Percentiles rank a stretch among this genome's conserved stretches.
Evolutionary conservation across 2,329 filamentous ascomycete genomes (phyloP).

Genomic region (Mollisia scopiformis): DNA sequence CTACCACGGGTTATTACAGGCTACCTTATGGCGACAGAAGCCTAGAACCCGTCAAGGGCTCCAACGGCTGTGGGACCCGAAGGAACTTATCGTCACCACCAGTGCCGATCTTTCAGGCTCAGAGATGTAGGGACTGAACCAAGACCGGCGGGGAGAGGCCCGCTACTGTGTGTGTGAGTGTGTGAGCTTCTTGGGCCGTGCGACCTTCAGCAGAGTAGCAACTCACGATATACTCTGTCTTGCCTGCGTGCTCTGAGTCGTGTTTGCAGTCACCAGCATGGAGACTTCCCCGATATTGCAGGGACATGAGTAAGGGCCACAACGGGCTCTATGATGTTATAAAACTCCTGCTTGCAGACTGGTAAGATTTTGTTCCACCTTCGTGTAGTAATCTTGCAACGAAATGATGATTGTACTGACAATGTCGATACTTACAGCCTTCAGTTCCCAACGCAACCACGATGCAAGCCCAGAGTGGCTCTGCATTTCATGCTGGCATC

Average conservation of each 20-base stretch:
- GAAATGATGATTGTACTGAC: background rate
- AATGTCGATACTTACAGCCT: background rate
- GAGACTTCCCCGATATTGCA: background rate
- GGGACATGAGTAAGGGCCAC: background rate
- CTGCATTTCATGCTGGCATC: slow-evolving; percentile 6
- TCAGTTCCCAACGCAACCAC: background rate
- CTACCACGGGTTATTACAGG: too few species aligned
- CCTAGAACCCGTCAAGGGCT: background rate
- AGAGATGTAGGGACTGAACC: background rate
- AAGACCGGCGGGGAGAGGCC: background rate
- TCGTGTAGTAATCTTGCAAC: background rate
- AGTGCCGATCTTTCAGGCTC: slow-evolving; percentile 5
- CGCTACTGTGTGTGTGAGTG: background rate
- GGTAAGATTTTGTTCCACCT: background rate
- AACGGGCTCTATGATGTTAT: background rate
- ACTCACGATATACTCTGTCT: background rate
- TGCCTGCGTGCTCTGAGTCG: too few species aligned
- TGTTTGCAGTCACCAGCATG: background rate
- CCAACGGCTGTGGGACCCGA: background rate
- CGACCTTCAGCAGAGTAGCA: background rate
- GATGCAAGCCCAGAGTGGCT: slow-evolving; percentile 7
- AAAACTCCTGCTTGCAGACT: background rate
- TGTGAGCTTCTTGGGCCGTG: background rate
- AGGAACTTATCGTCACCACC: slow-evolving; percentile 13
- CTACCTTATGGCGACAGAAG: too few species aligned